Conservation (phyloP, 1,284 basidiomycete species). For the Melampsora americana region DNA sequence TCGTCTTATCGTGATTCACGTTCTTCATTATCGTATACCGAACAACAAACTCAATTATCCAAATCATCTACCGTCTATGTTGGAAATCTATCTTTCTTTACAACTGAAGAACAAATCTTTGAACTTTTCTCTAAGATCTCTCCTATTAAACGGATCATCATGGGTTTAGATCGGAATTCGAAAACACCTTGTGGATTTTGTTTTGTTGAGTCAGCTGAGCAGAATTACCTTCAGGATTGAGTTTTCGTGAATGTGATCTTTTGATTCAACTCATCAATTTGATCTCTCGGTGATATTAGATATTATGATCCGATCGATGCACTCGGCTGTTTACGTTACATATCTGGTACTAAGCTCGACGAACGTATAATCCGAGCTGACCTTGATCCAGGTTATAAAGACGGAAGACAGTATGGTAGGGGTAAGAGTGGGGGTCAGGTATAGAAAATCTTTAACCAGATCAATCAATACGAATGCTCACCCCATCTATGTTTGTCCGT, state of each 20-base stretch:
- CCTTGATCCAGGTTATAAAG: slow-evolving; percentile 94
- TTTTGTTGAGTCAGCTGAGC: slow-evolving; percentile 73
- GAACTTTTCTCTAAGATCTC: slow-evolving; percentile 93
- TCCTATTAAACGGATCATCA: slow-evolving; percentile 94
- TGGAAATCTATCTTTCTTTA: slow-evolving; percentile 87
- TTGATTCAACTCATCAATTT: not conserved
- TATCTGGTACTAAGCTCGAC: slow-evolving; percentile 97
- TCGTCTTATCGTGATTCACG: slow-evolving; percentile 55
- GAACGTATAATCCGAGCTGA: slow-evolving; percentile 98
- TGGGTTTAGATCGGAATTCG: slow-evolving; percentile 95
- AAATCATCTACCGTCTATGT: slow-evolving; percentile 66
- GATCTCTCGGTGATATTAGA: slow-evolving; percentile 47
- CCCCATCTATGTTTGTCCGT: not conserved
- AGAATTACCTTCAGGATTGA: not conserved
- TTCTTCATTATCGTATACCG: slow-evolving; percentile 49
- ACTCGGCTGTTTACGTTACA: slow-evolving; percentile 84
- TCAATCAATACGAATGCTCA: not conserved
- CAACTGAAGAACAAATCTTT: slow-evolving; percentile 97
- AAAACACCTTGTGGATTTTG: slow-evolving; percentile 99
- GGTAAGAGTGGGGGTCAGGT: slow-evolving; percentile 96
- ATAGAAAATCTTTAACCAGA: slow-evolving; percentile 27
- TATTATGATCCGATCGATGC: slow-evolving; percentile 96
- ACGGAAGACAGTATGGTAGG: slow-evolving; percentile 93
- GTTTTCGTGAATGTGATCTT: slow-evolving; percentile 15
- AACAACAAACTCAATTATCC: slow-evolving; percentile 58